Conservation (phyloP, 257 asterid species). For the Plantago ovata region DNA sequence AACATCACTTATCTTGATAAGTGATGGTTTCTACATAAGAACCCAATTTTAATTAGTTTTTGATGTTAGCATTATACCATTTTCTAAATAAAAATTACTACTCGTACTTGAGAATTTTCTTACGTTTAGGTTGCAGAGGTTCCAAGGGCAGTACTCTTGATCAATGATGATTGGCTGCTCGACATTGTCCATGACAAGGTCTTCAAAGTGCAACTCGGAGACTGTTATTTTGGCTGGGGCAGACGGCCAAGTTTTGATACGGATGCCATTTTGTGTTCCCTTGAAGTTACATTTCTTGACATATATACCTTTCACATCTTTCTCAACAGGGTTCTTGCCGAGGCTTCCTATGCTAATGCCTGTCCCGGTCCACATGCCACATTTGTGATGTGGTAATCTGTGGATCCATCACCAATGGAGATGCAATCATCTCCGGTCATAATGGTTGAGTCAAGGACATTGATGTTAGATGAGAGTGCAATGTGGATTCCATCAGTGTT, state of each 20-base stretch:
- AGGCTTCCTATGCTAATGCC: conserved; percentile 31
- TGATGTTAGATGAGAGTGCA: not conserved
- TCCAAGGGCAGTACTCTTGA: conserved; percentile 15
- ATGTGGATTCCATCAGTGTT: conserved; percentile 27
- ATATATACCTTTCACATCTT: conserved; percentile 16
- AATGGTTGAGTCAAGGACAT: not conserved
- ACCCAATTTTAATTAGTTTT: too few species aligned
- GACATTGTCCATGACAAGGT: conserved; percentile 22
- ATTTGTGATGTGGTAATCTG: not conserved
- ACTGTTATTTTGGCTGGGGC: conserved; percentile 1
- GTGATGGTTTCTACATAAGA: conserved; percentile 20
- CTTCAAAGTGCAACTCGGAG: conserved; percentile 9
- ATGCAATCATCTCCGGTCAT: conserved; percentile 27
- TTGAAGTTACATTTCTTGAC: conserved; percentile 20
- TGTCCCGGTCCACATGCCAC: conserved; percentile 25
- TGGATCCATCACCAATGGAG: conserved; percentile 21
- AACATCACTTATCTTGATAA: conserved; percentile 23
- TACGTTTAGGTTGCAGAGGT: conserved; percentile 4
- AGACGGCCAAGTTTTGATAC: conserved; percentile 25
- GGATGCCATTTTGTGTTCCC: conserved; percentile 18
- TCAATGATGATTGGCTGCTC: conserved; percentile 14
- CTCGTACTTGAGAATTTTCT: not conserved
- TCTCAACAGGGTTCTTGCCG: conserved; percentile 10
- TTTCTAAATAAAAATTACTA: too few species aligned
- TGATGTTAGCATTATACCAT: too few species aligned